Evolutionary conservation across 2,329 filamentous ascomycete genomes (phyloP).

Genomic region (Alternaria dauci): DNA sequence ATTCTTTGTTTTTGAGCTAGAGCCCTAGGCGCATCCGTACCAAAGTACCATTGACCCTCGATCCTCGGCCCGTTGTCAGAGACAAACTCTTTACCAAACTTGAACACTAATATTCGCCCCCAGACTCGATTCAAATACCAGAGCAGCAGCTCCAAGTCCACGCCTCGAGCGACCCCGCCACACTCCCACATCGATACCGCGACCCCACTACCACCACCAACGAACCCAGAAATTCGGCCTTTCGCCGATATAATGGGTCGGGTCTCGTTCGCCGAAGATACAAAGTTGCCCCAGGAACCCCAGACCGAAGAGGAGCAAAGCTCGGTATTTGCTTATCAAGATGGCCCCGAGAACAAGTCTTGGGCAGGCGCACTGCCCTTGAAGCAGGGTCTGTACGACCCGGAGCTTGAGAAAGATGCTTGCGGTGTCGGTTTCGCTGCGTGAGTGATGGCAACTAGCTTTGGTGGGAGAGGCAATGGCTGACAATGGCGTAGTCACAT

Average conservation of each 20-base stretch:
- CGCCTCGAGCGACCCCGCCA: constrained; percentile 37
- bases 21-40: constrained; percentile 9
- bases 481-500: constrained; percentile 74
- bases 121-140: constrained; percentile 27
- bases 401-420: constrained; percentile 95
- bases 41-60: neutral
- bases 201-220: constrained; percentile 27
- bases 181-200: constrained; percentile 31
- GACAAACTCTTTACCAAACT: neutral
- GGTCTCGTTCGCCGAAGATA: constrained; percentile 62
- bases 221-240: constrained; percentile 54
- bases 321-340: constrained; percentile 83
- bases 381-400: constrained; percentile 99
- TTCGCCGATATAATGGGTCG: constrained; percentile 63
- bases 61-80: neutral
- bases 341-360: constrained; percentile 78
- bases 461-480: constrained; percentile 12
- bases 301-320: constrained; percentile 66
- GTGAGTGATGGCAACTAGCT: constrained; percentile 62
- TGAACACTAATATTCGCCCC: constrained; percentile 22
- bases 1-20: constrained; percentile 33
- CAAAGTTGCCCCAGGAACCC: constrained; percentile 56
- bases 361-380: constrained; percentile 95
- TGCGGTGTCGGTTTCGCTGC: constrained; percentile 99
- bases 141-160: constrained; percentile 38